phyloP scores from a whole-genome alignment of 108 stramenopile genomes.

The Nannochloropsis gaditana region DNA sequence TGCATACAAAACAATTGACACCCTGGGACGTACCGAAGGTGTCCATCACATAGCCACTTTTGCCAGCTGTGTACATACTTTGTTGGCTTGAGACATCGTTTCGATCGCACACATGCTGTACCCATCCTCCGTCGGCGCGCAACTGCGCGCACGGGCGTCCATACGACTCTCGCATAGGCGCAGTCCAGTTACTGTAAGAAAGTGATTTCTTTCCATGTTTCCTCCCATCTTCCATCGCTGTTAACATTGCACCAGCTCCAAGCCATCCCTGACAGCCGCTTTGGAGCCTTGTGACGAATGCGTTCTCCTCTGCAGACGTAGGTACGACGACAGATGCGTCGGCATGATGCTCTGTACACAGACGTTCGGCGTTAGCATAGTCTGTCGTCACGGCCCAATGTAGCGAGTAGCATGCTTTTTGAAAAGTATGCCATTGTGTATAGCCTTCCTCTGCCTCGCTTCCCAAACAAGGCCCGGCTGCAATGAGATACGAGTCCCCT shows the following conservation, averaged over 20 bases:
- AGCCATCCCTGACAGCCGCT: slow-evolving; percentile 15
- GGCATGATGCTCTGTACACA: neutral
- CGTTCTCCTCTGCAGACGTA: neutral
- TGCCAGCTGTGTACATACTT: neutral
- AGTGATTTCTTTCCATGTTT: neutral
- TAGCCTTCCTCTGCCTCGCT: neutral
- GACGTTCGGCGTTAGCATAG: slow-evolving; percentile 10
- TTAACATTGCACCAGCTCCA: neutral
- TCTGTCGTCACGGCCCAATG: neutral
- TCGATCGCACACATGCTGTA: neutral
- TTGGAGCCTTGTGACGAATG: neutral
- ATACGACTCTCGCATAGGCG: neutral
- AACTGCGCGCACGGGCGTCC: neutral
- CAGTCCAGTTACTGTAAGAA: neutral
- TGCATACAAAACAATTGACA: neutral
- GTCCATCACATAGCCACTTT: neutral
- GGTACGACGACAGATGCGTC: neutral
- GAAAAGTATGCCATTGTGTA: neutral
- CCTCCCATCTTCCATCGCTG: neutral
- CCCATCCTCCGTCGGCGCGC: neutral
- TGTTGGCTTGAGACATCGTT: neutral
- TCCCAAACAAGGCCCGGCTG: neutral
- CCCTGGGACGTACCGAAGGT: neutral
- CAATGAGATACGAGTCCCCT: neutral
- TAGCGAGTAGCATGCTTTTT: slow-evolving; percentile 1